Base-by-base conservation (phyloP, 2,329 filamentous ascomycete genomes). In the Knufia fluminis region DNA sequence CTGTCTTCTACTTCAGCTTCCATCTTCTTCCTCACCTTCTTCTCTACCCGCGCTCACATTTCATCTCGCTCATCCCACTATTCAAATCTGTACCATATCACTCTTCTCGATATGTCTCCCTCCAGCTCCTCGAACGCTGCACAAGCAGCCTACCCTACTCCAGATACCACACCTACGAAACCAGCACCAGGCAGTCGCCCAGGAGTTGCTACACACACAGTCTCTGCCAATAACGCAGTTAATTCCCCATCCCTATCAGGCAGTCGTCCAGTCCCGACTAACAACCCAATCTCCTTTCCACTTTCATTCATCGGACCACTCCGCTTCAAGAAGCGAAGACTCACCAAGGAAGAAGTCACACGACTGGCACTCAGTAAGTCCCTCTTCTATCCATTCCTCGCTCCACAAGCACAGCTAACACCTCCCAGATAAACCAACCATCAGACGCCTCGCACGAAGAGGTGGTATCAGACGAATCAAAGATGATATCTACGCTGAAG, bases 391-490 rank as follows among this genome's bases (percentile, higher is more conserved):
- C 22, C 35, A 16, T 1, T 20, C 24, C 20, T 9, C 10, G n/a
- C n/a, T n/a, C n/a, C n/a, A n/a, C n/a, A n/a, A n/a, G n/a, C n/a
- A n/a, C n/a, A n/a, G n/a, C n/a, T n/a, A n/a, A n/a, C n/a, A n/a
- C n/a, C n/a, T n/a, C n/a, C 28, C 42, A 54, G 51, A 46, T 2
- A 50, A 52, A 41, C 51, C 50, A 19, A 26, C 50, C 4, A 54
- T 55, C 38, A 64, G 66, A 36, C 61, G 64, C 39, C 64, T 68
- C 1, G 66, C 66, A 2, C 64, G 66, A 1, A 62, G 66, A 3
- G 66, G 63, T 0, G 66, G 66, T 0, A 56, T 68, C 0, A 40
- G 56, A 0, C 47, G 66, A 0, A 67, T 68, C 0, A 59, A 62
- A 4, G 43, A 22, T 0, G 56, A 55, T 0, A 60, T 67, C 1